Evolutionary conservation across 345 rosid species (phyloP).

Genomic region (Fremontodendron californicum): DNA sequence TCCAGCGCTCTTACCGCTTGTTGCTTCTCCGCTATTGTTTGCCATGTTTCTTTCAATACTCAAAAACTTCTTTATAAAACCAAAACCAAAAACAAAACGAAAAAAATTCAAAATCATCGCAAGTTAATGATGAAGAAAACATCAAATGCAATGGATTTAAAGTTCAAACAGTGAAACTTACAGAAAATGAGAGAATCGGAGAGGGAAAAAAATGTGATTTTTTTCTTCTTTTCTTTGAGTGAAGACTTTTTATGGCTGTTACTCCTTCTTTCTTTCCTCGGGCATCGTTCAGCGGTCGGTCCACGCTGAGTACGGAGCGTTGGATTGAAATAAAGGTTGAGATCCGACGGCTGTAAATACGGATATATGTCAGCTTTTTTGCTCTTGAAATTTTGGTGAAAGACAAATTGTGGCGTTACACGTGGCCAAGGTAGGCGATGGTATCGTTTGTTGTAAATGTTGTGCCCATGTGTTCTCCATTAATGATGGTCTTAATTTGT

Average conservation of each 20-base stretch:
- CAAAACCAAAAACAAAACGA: neutral
- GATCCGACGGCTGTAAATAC: neutral
- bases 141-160: neutral
- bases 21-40: slow-evolving; percentile 35
- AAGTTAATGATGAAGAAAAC: neutral
- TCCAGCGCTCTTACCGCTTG: slow-evolving; percentile 8
- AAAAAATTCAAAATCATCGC: neutral
- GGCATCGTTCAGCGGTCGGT: slow-evolving; percentile 8
- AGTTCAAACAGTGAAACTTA: neutral
- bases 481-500: neutral
- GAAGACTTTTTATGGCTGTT: neutral
- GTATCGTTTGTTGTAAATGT: neutral
- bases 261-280: neutral
- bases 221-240: neutral
- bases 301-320: neutral
- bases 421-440: neutral
- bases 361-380: neutral
- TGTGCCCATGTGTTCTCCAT: neutral
- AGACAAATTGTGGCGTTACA: neutral
- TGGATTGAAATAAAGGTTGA: neutral
- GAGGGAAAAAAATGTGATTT: too few relatives aligned
- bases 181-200: neutral
- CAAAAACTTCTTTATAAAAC: neutral
- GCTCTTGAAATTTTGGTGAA: neutral
- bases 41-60: slow-evolving; percentile 38